Evolutionary conservation across 139 green algal species (phyloP).

Genomic region (Auxenochlorella pyrenoidosa): DNA sequence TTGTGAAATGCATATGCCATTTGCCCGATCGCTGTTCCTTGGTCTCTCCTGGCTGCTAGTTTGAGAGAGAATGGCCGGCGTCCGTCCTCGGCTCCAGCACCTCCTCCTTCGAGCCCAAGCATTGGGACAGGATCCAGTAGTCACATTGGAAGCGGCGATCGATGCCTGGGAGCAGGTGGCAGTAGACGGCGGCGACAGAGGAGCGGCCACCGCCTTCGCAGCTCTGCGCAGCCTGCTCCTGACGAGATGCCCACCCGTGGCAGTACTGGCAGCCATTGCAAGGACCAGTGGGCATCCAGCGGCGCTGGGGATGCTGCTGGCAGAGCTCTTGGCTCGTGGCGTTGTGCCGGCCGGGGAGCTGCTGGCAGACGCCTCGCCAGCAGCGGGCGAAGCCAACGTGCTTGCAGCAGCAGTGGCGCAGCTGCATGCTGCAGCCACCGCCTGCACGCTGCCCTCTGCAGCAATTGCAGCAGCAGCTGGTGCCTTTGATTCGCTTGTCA

Average conservation of each 20-base stretch:
- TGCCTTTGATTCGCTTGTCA: not conserved
- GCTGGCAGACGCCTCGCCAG: not conserved
- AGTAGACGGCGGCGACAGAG: not conserved
- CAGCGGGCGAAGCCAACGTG: not conserved
- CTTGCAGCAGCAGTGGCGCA: not conserved
- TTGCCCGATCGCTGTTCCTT: too few relatives aligned
- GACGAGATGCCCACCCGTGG: not conserved
- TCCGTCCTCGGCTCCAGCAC: not conserved
- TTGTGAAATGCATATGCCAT: too few relatives aligned
- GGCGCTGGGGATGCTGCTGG: not conserved
- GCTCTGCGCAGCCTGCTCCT: not conserved
- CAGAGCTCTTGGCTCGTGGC: not conserved
- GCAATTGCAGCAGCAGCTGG: not conserved
- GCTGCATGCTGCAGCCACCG: not conserved
- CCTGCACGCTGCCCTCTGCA: not conserved
- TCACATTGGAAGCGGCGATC: not conserved
- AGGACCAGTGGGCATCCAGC: slow-evolving; percentile 4
- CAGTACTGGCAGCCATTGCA: not conserved
- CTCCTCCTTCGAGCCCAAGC: not conserved
- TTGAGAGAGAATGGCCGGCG: not conserved
- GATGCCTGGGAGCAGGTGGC: not conserved
- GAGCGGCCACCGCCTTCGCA: not conserved
- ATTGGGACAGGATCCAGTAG: not conserved
- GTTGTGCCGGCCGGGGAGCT: not conserved
- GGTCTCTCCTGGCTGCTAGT: too few relatives aligned